Percentiles rank a stretch among this genome's conserved stretches.
Conservation (phyloP, 202 grass and related monocot species). For the Digitaria exilis region DNA sequence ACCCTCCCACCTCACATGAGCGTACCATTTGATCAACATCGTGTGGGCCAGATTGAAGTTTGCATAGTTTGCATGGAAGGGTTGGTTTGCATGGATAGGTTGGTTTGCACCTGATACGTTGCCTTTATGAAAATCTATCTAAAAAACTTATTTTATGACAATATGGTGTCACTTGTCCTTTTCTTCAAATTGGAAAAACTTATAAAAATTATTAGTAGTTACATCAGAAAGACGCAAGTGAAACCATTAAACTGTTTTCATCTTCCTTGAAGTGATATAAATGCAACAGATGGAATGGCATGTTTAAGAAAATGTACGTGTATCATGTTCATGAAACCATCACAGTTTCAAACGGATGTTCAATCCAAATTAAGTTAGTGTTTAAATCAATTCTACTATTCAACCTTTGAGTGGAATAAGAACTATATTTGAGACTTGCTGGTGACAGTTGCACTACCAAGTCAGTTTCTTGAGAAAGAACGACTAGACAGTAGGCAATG, state of each 20-base stretch:
- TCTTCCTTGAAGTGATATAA: neutral
- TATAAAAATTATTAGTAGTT: neutral
- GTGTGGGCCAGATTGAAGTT: too few species aligned
- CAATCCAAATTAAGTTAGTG: neutral
- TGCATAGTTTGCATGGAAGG: too few species aligned
- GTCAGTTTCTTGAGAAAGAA: neutral
- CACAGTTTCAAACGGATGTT: neutral
- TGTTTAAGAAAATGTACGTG: too few species aligned
- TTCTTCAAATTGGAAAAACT: neutral
- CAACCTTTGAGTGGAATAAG: neutral
- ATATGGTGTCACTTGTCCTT: too few species aligned
- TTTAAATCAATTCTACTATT: neutral
- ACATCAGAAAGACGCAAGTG: neutral
- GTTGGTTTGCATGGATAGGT: too few species aligned
- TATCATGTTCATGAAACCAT: neutral
- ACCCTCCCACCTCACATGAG: too few species aligned
- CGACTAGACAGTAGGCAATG: neutral
- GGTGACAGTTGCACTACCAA: neutral
- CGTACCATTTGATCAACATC: too few species aligned
- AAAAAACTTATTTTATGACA: too few species aligned
- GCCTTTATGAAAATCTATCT: too few species aligned
- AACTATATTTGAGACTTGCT: neutral
- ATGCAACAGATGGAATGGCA: neutral
- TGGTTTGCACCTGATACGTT: too few species aligned
- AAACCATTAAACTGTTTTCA: neutral